Conservation (phyloP, 768 basidiomycete genomes). For the Podaxis sp. region DNA sequence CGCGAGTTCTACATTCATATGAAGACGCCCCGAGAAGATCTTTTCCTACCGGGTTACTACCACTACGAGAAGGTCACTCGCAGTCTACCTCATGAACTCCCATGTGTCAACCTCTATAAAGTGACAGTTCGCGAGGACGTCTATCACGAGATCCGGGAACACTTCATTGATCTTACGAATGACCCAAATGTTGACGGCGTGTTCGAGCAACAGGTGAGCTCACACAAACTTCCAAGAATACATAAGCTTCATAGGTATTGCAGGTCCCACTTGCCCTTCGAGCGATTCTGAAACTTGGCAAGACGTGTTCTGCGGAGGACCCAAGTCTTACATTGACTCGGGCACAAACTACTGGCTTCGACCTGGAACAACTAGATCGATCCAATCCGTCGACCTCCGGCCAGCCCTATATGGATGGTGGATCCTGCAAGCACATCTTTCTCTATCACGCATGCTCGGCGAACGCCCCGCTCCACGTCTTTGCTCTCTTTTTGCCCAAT, state of each 20-base stretch:
- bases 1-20: constrained; percentile 94
- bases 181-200: constrained; percentile 94
- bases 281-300: constrained; percentile 79
- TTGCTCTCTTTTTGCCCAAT: constrained; percentile 78
- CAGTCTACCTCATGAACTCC: constrained; percentile 74
- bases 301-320: constrained; percentile 68
- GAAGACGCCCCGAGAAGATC: constrained; percentile 57
- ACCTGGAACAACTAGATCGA: constrained; percentile 75
- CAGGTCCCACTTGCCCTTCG: constrained; percentile 79
- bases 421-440: constrained; percentile 73
- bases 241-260: neutral
- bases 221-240: neutral
- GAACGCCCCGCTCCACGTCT: constrained; percentile 75
- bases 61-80: constrained; percentile 67
- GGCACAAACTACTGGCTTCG: constrained; percentile 79
- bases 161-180: constrained; percentile 90
- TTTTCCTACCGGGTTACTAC: constrained; percentile 71
- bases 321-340: constrained; percentile 69
- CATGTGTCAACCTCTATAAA: constrained; percentile 78
- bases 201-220: constrained; percentile 82
- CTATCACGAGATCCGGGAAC: constrained; percentile 81
- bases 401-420: constrained; percentile 70
- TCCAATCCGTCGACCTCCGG: constrained; percentile 52
- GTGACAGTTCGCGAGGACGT: constrained; percentile 78
- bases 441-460: constrained; percentile 83